phyloP scores from a whole-genome alignment of 2,329 filamentous ascomycete species.

The Cordyceps pruinosa region DNA sequence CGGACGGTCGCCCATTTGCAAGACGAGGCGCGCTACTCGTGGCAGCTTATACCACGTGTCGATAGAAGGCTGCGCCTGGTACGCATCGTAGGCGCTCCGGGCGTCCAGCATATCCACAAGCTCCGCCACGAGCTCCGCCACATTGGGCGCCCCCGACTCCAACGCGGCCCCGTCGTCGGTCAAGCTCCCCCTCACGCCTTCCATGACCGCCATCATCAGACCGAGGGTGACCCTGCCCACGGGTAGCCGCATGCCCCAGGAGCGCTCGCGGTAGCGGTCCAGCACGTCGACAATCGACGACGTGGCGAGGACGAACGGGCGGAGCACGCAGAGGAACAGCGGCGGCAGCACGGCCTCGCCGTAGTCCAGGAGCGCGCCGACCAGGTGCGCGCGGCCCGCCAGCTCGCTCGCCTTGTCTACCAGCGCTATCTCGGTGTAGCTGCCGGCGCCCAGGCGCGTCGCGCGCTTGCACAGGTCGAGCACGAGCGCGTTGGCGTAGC shows the following conservation, averaged over 20 bases:
- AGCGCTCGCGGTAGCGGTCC: neutral
- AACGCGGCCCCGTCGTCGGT: neutral
- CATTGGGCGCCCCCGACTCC: neutral
- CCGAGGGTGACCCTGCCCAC: neutral
- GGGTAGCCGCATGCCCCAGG: neutral
- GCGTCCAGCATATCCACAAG: neutral
- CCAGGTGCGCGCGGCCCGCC: neutral
- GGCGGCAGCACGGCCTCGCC: neutral
- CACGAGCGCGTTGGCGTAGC: neutral
- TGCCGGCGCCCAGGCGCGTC: neutral
- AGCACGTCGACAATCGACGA: neutral
- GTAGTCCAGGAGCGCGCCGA: neutral
- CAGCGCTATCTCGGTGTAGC: neutral
- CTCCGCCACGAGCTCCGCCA: neutral
- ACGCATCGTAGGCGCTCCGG: neutral
- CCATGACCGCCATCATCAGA: neutral
- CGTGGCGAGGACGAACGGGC: neutral
- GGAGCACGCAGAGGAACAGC: neutral
- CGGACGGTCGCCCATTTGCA: neutral
- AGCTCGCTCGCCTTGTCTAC: neutral
- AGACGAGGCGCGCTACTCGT: neutral
- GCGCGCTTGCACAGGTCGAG: neutral
- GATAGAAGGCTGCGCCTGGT: neutral
- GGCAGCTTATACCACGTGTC: neutral
- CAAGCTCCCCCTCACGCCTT: neutral